Conservation (phyloP, 176 grass and related monocot species). For the Oryza glumipatula region DNA sequence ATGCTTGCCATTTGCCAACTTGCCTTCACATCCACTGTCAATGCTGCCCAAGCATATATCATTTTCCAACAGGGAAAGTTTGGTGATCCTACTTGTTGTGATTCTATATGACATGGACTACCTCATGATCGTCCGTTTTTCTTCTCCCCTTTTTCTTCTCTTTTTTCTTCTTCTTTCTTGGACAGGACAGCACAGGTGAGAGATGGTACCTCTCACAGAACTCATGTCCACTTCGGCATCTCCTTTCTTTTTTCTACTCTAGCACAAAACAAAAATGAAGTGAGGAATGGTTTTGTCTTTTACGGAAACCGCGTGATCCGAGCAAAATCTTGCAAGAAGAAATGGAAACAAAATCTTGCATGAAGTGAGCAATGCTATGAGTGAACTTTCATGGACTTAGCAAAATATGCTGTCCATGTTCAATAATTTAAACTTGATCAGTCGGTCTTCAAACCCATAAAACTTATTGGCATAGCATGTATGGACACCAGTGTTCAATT, state of each 20-base stretch:
- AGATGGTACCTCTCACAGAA: conserved; percentile 34
- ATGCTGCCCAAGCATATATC: conserved; percentile 19
- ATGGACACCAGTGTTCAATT: background rate
- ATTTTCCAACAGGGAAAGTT: conserved; percentile 48
- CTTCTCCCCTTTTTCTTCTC: background rate
- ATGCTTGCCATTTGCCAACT: conserved; percentile 27
- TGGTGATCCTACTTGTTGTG: conserved; percentile 27
- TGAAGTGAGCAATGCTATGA: background rate
- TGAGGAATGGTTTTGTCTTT: background rate
- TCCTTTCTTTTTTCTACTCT: background rate
- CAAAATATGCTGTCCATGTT: background rate
- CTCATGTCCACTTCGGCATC: background rate
- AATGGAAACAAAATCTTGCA: background rate
- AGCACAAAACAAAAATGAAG: background rate
- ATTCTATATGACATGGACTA: conserved; percentile 38
- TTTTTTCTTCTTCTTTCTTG: background rate
- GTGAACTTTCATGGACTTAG: background rate
- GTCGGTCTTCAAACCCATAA: background rate
- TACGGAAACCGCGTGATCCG: background rate
- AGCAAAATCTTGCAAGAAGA: background rate
- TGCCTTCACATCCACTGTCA: background rate
- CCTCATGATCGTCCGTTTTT: conserved; percentile 38
- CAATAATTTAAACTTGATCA: background rate
- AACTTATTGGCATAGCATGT: background rate
- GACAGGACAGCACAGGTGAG: conserved; percentile 10